Evolutionary conservation across 345 rosid species (phyloP), one percentile per base, ranked within the genome.

Genomic region (Dipteronia sinensis): DNA sequence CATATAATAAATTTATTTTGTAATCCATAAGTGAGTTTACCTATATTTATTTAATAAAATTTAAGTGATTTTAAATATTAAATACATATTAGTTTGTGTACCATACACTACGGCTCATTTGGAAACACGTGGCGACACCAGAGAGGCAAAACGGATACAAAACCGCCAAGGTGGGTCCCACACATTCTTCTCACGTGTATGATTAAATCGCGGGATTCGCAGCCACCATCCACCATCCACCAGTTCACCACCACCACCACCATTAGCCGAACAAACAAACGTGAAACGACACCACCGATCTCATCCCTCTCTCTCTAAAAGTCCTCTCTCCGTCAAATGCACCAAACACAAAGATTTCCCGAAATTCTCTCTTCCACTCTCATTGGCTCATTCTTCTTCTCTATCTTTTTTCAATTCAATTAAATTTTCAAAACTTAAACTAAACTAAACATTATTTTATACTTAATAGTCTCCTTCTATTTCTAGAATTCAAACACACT

Each of bases 141-240:
- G 19, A 73, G 31, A 72, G 67, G 64, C 29, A 74, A 9, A 71
- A 82, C 22, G 71, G 78, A 71, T 76, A 42, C 47, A 44, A 72
- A 22, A 65, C 9, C 7, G 22, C 7, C 46, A 19, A 67, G 11
- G 71, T 25, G 81, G 83, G 78, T 16, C 79, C 79, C 79, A 10
- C 20, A 1, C 1, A 59, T 19, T 19, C 0, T 68, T 84, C 85
- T 83, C 80, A 83, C 87, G 85, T 86, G 85, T 81, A 81, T 42
- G 77, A 72, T 74, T 68, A 58, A 71, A 73, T 80, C 69, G 79
- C 72, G 77, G 81, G 77, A 58, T 79, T 80, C 83, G 85, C 76
- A 78, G 79, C 29, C 67, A 49, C 20, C 38, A 34, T 34, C 29
- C 67, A 49, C 20, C 38, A 34, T 34, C 38, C 38, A 34, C 38